A percentile compares a stretch with the other conserved stretches of the same genome.
Conservation (phyloP, 2,329 filamentous ascomycete genomes). For the Lasiodiplodia theobromae region DNA sequence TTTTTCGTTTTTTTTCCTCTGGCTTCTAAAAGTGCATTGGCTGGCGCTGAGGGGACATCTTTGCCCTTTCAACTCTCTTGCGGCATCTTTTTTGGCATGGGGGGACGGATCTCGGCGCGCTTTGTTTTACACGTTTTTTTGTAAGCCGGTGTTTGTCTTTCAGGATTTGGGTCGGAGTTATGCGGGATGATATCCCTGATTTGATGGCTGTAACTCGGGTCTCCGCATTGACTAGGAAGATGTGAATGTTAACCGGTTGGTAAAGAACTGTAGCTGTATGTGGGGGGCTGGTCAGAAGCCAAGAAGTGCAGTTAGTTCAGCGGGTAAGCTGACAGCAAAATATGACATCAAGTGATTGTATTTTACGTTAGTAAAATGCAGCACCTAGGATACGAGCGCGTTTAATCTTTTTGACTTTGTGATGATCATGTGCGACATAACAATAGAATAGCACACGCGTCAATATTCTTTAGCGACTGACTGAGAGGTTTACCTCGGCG, state of each 20-base stretch:
- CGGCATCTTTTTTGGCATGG: neutral
- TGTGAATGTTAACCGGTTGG: neutral
- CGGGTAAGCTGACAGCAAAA: neutral
- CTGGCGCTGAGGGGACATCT: neutral
- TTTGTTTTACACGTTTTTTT: neutral
- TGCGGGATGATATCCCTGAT: conserved; percentile 1
- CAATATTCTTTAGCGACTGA: neutral
- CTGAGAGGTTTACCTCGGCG: neutral
- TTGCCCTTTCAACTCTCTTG: neutral
- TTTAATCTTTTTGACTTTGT: neutral
- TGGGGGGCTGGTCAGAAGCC: neutral
- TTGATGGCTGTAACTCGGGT: neutral
- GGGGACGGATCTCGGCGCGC: neutral
- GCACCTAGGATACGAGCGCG: neutral
- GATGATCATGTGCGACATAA: neutral
- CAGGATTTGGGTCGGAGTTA: neutral
- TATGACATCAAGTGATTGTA: neutral
- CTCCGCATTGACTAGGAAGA: neutral
- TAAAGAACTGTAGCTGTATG: neutral
- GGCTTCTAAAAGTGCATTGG: neutral
- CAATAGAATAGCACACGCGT: neutral
- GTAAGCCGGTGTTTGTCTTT: neutral
- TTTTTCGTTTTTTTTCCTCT: neutral
- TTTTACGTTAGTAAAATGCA: neutral
- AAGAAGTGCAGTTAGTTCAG: too few relatives aligned